Evolutionary conservation across 306 rosid genomes (phyloP).

Genomic region (Potentilla sterilis): DNA sequence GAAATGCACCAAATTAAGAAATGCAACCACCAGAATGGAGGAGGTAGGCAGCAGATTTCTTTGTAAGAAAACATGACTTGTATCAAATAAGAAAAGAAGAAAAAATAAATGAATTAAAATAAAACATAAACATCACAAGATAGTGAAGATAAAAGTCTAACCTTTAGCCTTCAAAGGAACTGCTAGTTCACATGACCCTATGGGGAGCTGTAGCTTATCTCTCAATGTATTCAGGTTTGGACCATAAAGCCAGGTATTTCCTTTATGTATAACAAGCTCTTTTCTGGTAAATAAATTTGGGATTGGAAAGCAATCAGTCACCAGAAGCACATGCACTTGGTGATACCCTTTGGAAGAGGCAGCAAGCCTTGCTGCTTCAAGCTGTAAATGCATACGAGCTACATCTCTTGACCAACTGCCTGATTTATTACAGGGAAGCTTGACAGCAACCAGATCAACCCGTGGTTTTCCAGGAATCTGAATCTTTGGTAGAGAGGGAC

Average conservation of each 20-base stretch:
- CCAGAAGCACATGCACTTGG: conserved; percentile 61
- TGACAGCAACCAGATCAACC: conserved; percentile 76
- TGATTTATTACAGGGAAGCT: conserved; percentile 76
- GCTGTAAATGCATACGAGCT: conserved; percentile 84
- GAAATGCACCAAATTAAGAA: not conserved
- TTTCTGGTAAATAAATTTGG: conserved; percentile 76
- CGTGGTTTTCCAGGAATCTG: conserved; percentile 60
- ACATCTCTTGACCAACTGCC: conserved; percentile 85
- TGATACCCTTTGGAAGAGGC: conserved; percentile 63
- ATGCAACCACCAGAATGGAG: not conserved
- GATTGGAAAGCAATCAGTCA: conserved; percentile 69
- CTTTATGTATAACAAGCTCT: conserved; percentile 58
- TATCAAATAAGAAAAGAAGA: not conserved
- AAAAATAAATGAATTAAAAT: not conserved
- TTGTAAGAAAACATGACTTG: not conserved
- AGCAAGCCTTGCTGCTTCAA: conserved; percentile 84
- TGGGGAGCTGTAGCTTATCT: conserved; percentile 67
- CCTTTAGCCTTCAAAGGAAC: conserved; percentile 86
- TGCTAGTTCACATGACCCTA: conserved; percentile 81
- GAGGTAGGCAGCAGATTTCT: not conserved
- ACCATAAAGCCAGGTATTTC: conserved; percentile 73
- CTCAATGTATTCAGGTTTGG: conserved; percentile 58
- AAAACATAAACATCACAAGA: not conserved
- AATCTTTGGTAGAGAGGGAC: conserved; percentile 70
- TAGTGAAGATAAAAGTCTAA: conserved; percentile 22